These are phyloP conservation scores for Cadophora sp. DNA, from an alignment of 2,329 filamentous ascomycete species.

Conservation along the genomic window DNA sequence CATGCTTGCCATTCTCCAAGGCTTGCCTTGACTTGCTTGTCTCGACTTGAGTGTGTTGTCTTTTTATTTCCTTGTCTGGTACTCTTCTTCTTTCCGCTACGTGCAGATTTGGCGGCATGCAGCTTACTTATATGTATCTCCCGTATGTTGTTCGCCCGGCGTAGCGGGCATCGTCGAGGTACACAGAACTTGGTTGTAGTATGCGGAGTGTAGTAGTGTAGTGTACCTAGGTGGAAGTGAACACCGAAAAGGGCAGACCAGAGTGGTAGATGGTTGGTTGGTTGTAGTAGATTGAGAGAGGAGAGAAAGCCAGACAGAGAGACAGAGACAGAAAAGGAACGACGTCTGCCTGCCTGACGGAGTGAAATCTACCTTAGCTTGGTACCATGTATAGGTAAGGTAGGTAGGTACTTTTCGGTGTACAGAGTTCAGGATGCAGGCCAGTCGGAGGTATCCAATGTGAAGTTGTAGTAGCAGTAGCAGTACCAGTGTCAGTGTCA, in stretches of 20 bases:
- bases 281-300: not conserved
- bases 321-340: constrained; percentile 5
- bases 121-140: constrained; percentile 14
- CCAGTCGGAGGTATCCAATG: too few relatives aligned
- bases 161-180: constrained; percentile 14
- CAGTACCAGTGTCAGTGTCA: constrained; percentile 13
- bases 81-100: not conserved
- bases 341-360: constrained; percentile 26
- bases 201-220: not conserved
- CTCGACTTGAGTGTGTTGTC: not conserved
- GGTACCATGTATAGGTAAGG: not conserved
- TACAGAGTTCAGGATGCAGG: constrained; percentile 6
- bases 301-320: not conserved
- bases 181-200: not conserved
- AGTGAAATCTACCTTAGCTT: constrained; percentile 7
- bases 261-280: too few relatives aligned
- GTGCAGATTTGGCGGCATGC: constrained; percentile 4
- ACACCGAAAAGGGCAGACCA: constrained; percentile 1
- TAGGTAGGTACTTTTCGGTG: constrained; percentile 28
- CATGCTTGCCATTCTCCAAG: constrained; percentile 33
- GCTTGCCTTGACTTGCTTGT: not conserved
- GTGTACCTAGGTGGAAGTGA: not conserved
- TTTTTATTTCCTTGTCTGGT: not conserved
- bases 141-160: not conserved
- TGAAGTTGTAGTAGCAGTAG: not conserved